Base-by-base conservation (phyloP, 257 asterid genomes). In the Solanum raphanifolium region DNA sequence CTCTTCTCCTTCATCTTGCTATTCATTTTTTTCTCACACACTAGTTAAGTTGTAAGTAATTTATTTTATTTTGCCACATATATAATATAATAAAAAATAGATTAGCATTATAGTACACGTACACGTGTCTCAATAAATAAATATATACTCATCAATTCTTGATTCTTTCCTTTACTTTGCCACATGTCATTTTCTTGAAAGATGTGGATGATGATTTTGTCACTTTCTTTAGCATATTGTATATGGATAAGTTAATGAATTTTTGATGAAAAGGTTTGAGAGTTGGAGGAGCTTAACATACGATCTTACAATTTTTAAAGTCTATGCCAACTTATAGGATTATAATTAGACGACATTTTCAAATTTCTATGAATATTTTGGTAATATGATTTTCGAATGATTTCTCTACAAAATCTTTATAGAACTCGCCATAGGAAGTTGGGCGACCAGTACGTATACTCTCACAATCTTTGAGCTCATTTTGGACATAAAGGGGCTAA, bases 1-100 rank as follows among this genome's bases (percentile, higher is more conserved):
- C 97, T 92, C 13, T 90, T 90, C 85, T 91, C 94, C 91, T 92
- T 92, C 91, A 95, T 15, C 2, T 86, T 60, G 83, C 94, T 94
- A 92, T 94, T 94, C 98, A 94, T 94, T 76, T 52, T 52, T 52
- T 36, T 65, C 78, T 73, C 89, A 5, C 84, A 25, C 58, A 71
- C 65, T n/a, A 20, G 38, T n/a, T n/a, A n/a, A 55, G 34, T 55
- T 43, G 74, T 48, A 35, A 79, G 23, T 12, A 29, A 13, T 29
- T 75, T 75, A 1, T 23, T 2, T 35, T 21, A 20, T 75, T 75
- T 36, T 20, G 34, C 21, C 55, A 75, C 83, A 16, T 75, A 21
- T 38, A 35, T 55, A 55, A 18, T 55, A 35, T 75, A 9, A 62
- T 9, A n/a, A n/a, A 55, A 55, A 55, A 55, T 20, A 55, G 25